These are phyloP conservation scores for Candida ascalaphidarum DNA, from an alignment of 805 yeast species.

Conservation along the genomic window DNA sequence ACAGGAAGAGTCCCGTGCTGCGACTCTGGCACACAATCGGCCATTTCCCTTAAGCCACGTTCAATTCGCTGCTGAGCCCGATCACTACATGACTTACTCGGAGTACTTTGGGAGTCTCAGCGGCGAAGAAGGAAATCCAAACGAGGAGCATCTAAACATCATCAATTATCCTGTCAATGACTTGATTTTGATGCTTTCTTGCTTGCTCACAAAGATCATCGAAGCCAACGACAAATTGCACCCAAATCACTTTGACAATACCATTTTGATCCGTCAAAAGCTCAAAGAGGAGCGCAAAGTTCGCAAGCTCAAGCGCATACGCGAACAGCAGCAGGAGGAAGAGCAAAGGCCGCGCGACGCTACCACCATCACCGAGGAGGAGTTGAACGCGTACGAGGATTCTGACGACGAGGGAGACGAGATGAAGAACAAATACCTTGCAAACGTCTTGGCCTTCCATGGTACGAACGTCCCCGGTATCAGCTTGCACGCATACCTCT, in stretches of 20 bases:
- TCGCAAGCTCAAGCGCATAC: conserved; percentile 14
- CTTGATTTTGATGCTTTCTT: conserved; percentile 75
- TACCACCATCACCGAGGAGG: conserved; percentile 14
- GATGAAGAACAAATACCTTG: conserved; percentile 44
- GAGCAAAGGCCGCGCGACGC: too few species aligned
- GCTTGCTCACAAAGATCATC: conserved; percentile 76
- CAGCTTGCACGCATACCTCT: conserved; percentile 77
- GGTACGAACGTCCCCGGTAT: conserved; percentile 97
- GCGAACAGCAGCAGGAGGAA: conserved; percentile 2
- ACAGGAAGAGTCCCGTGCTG: not conserved
- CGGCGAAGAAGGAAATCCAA: not conserved
- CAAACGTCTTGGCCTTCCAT: conserved; percentile 80
- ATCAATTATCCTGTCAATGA: conserved; percentile 79
- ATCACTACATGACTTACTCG: conserved; percentile 34
- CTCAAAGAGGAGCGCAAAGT: conserved; percentile 24
- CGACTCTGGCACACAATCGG: too few species aligned
- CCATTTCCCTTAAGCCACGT: conserved; percentile 1
- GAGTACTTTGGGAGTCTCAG: conserved; percentile 25
- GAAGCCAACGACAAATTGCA: conserved; percentile 83
- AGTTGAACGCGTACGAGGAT: conserved; percentile 9
- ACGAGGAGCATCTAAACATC: conserved; percentile 57
- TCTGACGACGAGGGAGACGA: conserved; percentile 31
- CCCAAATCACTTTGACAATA: conserved; percentile 52
- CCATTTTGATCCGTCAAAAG: conserved; percentile 32
- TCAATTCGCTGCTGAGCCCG: conserved; percentile 16